Evolutionary conservation across 1,139 yeast genomes (phyloP).

Genomic region (Citeromyces hawaiiensis): DNA sequence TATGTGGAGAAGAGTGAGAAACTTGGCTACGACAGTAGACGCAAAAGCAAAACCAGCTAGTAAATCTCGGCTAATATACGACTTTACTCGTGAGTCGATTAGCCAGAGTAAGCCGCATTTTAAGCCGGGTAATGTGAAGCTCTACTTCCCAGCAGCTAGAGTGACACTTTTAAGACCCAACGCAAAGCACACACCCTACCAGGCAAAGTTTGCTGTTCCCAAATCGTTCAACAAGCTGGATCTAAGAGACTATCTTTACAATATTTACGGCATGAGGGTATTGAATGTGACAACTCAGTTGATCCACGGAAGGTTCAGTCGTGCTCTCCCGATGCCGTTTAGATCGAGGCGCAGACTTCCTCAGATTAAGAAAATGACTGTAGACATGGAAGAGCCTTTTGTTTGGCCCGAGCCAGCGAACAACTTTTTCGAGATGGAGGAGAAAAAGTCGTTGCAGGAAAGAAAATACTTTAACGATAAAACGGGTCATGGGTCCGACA

Average conservation of each 20-base stretch:
- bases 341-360: constrained; percentile 54
- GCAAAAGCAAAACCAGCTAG: neutral
- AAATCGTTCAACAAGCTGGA: constrained; percentile 84
- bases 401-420: constrained; percentile 71
- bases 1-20: neutral
- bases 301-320: constrained; percentile 55
- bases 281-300: constrained; percentile 79
- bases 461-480: constrained; percentile 27
- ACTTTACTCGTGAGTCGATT: constrained; percentile 38
- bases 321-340: constrained; percentile 49
- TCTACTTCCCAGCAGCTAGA: constrained; percentile 78
- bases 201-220: constrained; percentile 89
- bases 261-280: constrained; percentile 79
- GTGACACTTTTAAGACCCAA: constrained; percentile 71
- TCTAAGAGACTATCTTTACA: constrained; percentile 79
- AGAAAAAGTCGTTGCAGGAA: constrained; percentile 22
- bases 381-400: constrained; percentile 87
- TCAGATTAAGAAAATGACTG: constrained; percentile 87
- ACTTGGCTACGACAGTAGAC: neutral
- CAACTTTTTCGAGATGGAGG: constrained; percentile 18
- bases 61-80: constrained; percentile 11
- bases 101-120: constrained; percentile 67
- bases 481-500: constrained; percentile 52
- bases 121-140: constrained; percentile 56
- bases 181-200: constrained; percentile 91